Evolutionary conservation across 331 rosid species (phyloP), one percentile per base, ranked within the genome.

Genomic region (Phaseolus coccineus): DNA sequence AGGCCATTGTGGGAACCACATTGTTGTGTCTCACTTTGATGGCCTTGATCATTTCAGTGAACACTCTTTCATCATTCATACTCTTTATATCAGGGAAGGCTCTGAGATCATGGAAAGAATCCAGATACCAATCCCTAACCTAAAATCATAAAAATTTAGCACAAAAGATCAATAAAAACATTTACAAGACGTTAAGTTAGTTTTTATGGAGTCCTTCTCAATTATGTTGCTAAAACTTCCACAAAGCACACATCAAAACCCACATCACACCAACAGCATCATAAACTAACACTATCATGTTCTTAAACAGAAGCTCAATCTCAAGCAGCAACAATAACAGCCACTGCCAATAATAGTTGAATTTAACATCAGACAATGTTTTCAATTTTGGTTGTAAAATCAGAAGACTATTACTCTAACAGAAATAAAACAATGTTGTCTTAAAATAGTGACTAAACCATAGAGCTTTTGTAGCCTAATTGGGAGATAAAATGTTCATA

Each of bases 41-140:
- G 35, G 97, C 97, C 85, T 90, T 94, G 39, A 94, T 92, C 91
- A 90, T 91, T 12, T 94, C 85, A 1, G 98, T 94, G 76, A 94
- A 94, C 6, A 83, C 91, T 46, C 74, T 87, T 85, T 94, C 96
- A 8, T 92, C 97, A 2, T 24, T 84, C 52, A 84, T 61, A 70
- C 73, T 86, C 85, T 89, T 94, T 69, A 94, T 92, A 27, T 89
- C 94, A 3, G 96, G 94, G 73, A 89, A 88, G 9, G 90, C 72
- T 81, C 94, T 88, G 40, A 94, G 86, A 77, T 94, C 98, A 8
- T 94, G 97, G 72, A 89, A 90, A 27, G 98, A 94, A 80, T 94
- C 98, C 83, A 90, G 52, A 22, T 92, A 94, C 98, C 98, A 94
- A 84, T 94, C 97, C 7, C 94, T 92, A 52, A 94, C 98, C 98